Percentiles rank a stretch among this genome's conserved stretches.
These are phyloP conservation scores for Zymoseptoria ardabiliae DNA, from an alignment of 2,329 filamentous ascomycete species.

Conservation along the genomic window DNA sequence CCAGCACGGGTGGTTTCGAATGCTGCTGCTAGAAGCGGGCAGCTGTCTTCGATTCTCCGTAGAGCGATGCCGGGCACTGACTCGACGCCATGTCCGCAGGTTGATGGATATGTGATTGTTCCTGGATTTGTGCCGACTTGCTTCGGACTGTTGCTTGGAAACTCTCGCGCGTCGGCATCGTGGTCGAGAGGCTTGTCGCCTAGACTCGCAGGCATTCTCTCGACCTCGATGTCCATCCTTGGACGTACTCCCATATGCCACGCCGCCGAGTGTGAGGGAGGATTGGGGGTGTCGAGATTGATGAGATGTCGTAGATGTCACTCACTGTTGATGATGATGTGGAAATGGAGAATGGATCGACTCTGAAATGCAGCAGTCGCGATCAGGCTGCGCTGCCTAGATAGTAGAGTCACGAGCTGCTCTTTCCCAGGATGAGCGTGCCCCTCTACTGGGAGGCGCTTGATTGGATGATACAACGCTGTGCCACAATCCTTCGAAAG, in stretches of 20 bases:
- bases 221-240: neutral
- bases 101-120: slow-evolving; percentile 27
- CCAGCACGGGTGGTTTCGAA: slow-evolving; percentile 33
- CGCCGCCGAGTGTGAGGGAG: neutral
- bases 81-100: slow-evolving; percentile 23
- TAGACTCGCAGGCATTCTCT: neutral
- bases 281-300: too few species aligned
- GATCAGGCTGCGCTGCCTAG: too few species aligned
- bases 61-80: slow-evolving; percentile 31
- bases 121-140: neutral
- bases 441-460: too few species aligned
- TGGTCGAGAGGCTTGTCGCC: neutral
- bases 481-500: too few species aligned
- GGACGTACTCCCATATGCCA: neutral
- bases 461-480: too few species aligned
- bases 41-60: slow-evolving; percentile 28
- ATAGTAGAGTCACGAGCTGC: too few species aligned
- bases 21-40: slow-evolving; percentile 33
- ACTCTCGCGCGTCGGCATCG: neutral
- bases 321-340: too few species aligned
- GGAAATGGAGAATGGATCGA: too few species aligned
- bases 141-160: neutral
- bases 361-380: too few species aligned
- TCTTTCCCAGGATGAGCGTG: too few species aligned
- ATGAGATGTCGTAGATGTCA: too few species aligned